Evolutionary conservation across 2,329 filamentous ascomycete genomes (phyloP), one percentile per base, ranked within the genome.

Genomic region (Penicillium sp.): DNA sequence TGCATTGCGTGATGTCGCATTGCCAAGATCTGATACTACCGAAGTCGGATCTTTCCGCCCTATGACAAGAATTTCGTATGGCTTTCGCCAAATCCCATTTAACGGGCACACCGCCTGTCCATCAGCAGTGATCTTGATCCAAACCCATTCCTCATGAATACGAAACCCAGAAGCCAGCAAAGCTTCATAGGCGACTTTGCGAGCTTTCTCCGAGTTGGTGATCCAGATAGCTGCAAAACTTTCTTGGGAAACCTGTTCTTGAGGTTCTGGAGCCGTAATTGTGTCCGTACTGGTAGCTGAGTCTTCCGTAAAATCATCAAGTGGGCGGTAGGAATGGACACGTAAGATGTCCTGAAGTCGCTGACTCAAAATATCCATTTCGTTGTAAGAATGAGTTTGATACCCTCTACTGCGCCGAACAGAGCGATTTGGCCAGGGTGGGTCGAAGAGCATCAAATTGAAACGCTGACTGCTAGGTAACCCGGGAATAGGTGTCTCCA

Each of bases 371-470:
- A 55, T 13, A 3, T 67, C 62, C 49, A 71, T 66, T n/a, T 69
- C 70, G 8, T 60, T 61, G 46, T 72, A 69, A 5, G 62, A 51
- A 51, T 71, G 67, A 13, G 68, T 73, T 13, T 74, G 67, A 69
- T 86, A 83, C 61, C 81, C 74, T 21, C 70, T 67, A 37, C 80
- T 81, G 33, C 83, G 78, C 47, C 79, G 79, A 22, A 82, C 85
- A 11, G 84, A 87, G 24, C 80, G 75, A 63, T 87, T 88, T 21
- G 84, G 79, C 86, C 85, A 88, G 1, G 86, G 86, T 4, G 86
- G 86, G 64, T 88, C 86, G 39, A 87, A 74, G 2, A 88, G 68
- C 42, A 88, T 79, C 24, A 87, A 71, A 64, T 87, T 78, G 68
- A 88, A 87, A 52, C 76, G 76, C 37, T 75, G 57, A 31, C 54